phyloP scores from a whole-genome alignment of 129 eudicot species.

The Rutidosis leptorrhynchoides region DNA sequence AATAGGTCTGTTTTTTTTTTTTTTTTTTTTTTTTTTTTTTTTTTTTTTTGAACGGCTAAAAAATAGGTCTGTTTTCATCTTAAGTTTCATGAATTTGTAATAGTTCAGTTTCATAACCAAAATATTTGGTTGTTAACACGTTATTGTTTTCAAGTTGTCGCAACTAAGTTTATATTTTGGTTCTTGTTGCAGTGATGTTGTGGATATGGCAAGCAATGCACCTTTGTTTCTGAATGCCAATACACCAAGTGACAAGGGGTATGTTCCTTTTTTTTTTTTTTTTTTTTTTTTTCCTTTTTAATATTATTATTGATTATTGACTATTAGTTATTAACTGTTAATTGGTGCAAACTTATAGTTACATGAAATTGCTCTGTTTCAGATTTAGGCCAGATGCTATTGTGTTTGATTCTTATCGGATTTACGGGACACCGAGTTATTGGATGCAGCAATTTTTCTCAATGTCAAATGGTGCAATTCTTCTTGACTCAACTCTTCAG shows the following conservation, averaged over 20 bases:
- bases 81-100: constrained; percentile 6
- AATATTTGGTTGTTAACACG: neutral
- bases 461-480: constrained; percentile 80
- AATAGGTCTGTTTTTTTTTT: constrained; percentile 67
- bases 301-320: neutral
- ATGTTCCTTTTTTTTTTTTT: too few relatives aligned
- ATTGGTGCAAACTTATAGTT: constrained; percentile 9
- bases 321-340: neutral
- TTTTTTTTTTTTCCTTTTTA: constrained; percentile 17
- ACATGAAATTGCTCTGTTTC: neutral
- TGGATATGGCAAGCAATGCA: constrained; percentile 90
- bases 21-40: too few relatives aligned
- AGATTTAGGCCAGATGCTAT: constrained; percentile 95
- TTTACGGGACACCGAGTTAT: constrained; percentile 89
- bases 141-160: neutral
- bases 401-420: constrained; percentile 64
- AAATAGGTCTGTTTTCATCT: constrained; percentile 51
- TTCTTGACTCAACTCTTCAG: constrained; percentile 58
- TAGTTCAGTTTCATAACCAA: neutral
- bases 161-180: neutral
- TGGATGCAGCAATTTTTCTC: constrained; percentile 87
- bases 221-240: constrained; percentile 74
- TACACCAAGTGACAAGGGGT: constrained; percentile 46
- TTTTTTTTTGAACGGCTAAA: too few relatives aligned
- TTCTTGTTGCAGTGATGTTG: constrained; percentile 57